Evolutionary conservation across 2,329 filamentous ascomycete genomes (phyloP).

Genomic region (Trichoderma hamatum): DNA sequence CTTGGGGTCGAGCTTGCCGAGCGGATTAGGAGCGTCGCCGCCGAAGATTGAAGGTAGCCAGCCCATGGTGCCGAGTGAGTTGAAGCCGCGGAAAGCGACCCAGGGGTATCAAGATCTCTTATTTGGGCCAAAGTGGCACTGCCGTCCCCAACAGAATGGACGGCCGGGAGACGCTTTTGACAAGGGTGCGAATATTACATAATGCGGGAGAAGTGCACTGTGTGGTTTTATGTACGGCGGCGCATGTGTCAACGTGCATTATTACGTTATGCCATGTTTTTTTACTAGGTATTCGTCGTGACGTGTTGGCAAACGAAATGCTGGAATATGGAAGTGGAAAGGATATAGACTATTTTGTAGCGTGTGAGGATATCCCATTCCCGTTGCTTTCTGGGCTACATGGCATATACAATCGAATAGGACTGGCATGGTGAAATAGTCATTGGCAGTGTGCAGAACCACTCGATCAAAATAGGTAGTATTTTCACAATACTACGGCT

Average conservation of each 20-base stretch:
- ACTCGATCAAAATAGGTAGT: not conserved
- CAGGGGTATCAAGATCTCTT: conserved; percentile 18
- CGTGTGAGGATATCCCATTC: too few species aligned
- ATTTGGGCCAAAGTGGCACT: conserved; percentile 5
- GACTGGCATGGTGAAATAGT: not conserved
- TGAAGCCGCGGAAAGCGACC: conserved; percentile 1
- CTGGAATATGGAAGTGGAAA: not conserved
- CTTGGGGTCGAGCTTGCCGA: conserved; percentile 77
- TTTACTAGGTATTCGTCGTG: not conserved
- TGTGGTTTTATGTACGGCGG: conserved; percentile 5
- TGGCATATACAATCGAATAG: not conserved
- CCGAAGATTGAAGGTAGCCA: conserved; percentile 60
- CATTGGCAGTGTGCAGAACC: not conserved
- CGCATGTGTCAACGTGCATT: conserved; percentile 20
- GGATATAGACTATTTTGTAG: too few species aligned
- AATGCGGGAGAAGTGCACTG: conserved; percentile 15
- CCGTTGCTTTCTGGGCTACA: too few species aligned
- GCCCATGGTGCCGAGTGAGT: conserved; percentile 49
- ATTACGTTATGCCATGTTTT: not conserved
- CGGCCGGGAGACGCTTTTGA: conserved; percentile 22
- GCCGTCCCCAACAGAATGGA: conserved; percentile 27
- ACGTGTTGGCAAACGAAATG: not conserved
- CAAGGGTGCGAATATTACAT: conserved; percentile 26
- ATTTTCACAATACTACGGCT: not conserved
- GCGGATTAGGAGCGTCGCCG: conserved; percentile 54